Base-by-base conservation (phyloP, 2,329 filamentous ascomycete genomes). In the Didymella sp. region DNA sequence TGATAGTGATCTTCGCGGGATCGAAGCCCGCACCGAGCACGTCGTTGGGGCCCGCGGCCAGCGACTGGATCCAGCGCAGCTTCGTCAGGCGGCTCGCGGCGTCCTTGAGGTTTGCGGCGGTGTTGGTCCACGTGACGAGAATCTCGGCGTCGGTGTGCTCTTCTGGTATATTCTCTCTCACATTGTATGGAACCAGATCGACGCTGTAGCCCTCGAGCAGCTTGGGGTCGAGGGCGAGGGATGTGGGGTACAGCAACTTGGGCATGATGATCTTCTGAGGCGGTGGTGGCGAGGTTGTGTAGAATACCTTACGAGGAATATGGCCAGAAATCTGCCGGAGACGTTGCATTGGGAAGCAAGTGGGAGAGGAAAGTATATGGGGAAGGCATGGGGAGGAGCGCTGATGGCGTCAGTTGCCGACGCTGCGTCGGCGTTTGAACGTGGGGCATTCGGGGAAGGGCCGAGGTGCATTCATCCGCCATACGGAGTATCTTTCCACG, bases 181-280 rank as follows among this genome's bases (percentile, higher is more conserved):
- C 83, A 66, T 88, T 82, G 78, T 89, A 89, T 15, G 84, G 71
- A 65, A 85, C 79, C n/a, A 88, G 80, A 2, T 79, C 73, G 42
- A 84, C 80, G 44, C 81, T 78, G 78, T 86, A 88, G 67, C 85
- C 86, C 63, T 87, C 75, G 57, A 88, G 79, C 68, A 76, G 78
- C 59, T 79, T 61, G 57, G 81, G 67, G 77, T 88, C 81, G 72
- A 88, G 81, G 50, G 77, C 78, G 60, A 88, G 80, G 3, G 85
- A 87, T 52, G 84, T 88, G 47, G 86, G 86, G 77, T 88, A 88
- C 62, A 88, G 84, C 63, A 89, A 83, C 78, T 89, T 89, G 22
- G 51, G 48, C 54, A 57, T 57, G 8, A 7, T 49, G 54, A 31
- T 6, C 12, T 13, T 28, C 12, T 12, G 30, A 7, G 33, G n/a